Percentiles rank a stretch among this genome's conserved stretches.
Conservation (phyloP, 2,329 filamentous ascomycete species). For the Hortaea werneckii region DNA sequence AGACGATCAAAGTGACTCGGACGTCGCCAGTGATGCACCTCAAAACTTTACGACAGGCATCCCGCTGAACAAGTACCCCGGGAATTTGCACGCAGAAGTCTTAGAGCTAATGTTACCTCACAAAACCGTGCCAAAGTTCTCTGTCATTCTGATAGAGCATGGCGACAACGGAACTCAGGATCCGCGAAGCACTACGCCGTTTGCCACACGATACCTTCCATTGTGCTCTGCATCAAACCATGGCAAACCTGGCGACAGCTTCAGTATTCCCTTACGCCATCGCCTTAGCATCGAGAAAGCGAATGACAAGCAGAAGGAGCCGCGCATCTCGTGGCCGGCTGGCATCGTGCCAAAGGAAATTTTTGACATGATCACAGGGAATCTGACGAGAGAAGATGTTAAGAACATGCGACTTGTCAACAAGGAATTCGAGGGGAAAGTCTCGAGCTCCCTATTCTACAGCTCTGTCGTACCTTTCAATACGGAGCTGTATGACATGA, state of each 20-base stretch:
- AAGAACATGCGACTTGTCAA: conserved; percentile 53
- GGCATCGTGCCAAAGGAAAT: conserved; percentile 49
- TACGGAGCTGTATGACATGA: conserved; percentile 50
- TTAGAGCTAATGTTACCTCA: no score
- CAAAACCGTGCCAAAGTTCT: conserved; percentile 1
- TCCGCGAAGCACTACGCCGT: conserved; percentile 38
- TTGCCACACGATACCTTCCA: conserved; percentile 13
- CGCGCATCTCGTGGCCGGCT: conserved; percentile 27
- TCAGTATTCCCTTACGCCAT: conserved; percentile 13
- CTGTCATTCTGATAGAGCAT: conserved; percentile 12
- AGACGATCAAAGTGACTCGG: no score
- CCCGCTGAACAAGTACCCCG: no score
- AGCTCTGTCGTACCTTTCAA: conserved; percentile 58
- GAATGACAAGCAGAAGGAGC: not conserved
- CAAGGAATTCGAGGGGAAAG: conserved; percentile 47
- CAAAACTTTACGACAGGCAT: no score
- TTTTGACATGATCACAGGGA: conserved; percentile 46
- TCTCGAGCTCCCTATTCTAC: conserved; percentile 49
- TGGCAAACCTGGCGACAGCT: conserved; percentile 4
- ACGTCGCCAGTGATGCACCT: no score
- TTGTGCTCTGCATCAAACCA: conserved; percentile 6
- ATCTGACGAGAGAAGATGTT: conserved; percentile 49
- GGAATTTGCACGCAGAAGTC: no score
- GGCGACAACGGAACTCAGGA: not conserved
- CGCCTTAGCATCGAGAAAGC: conserved; percentile 7